phyloP scores from a whole-genome alignment of 139 green algal species.

The Micractinium conductrix region DNA sequence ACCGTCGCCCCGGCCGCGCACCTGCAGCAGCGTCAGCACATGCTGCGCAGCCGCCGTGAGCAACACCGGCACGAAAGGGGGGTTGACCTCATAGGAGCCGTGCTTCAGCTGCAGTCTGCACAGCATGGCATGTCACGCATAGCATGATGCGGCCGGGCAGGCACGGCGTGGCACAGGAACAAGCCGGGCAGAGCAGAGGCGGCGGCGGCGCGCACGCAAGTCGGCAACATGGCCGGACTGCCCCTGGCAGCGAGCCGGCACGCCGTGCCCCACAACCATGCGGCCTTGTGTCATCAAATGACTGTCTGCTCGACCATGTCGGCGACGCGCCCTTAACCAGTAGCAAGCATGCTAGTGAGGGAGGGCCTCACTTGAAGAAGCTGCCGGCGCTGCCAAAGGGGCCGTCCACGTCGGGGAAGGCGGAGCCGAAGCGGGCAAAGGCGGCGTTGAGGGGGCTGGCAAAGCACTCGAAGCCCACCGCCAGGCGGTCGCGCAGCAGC shows the following conservation, averaged over 20 bases:
- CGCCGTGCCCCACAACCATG: too few relatives aligned
- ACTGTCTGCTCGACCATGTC: too few relatives aligned
- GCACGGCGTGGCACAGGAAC: background rate
- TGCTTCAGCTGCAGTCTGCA: background rate
- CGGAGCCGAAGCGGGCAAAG: background rate
- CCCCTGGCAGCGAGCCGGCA: too few relatives aligned
- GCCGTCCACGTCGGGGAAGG: background rate
- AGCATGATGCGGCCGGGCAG: background rate
- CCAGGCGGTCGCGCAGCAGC: background rate
- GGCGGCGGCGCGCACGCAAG: too few relatives aligned
- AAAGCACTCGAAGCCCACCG: conserved; percentile 9
- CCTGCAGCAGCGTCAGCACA: background rate
- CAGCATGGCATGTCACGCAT: background rate
- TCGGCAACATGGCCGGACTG: too few relatives aligned
- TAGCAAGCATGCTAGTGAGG: too few relatives aligned
- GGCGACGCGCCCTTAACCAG: too few relatives aligned
- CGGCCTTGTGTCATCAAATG: too few relatives aligned
- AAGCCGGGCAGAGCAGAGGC: too few relatives aligned
- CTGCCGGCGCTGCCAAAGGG: background rate
- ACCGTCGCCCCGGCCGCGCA: too few relatives aligned
- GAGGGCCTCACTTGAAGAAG: background rate
- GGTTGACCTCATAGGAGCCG: background rate
- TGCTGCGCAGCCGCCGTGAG: background rate
- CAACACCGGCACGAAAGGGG: background rate
- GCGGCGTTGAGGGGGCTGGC: conserved; percentile 2